phyloP scores from a whole-genome alignment of 768 basidiomycete species.

The Lentinula detonsa region DNA sequence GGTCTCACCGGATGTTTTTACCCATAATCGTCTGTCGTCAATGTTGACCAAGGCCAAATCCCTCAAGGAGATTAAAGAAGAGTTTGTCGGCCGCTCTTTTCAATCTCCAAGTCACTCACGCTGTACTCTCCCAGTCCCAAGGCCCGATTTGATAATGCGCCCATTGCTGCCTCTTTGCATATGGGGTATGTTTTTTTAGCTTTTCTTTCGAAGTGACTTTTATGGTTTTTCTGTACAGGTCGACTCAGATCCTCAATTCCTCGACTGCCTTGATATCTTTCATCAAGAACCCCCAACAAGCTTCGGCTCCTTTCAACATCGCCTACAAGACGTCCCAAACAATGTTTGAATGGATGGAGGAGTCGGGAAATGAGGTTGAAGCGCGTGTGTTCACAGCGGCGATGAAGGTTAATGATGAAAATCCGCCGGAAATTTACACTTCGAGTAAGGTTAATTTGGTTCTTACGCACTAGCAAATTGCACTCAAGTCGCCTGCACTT shows the following conservation, averaged over 20 bases:
- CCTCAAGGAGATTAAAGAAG: constrained; percentile 18
- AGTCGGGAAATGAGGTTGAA: constrained; percentile 21
- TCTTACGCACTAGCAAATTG: neutral
- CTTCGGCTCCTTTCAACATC: constrained; percentile 18
- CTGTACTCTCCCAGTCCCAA: constrained; percentile 11
- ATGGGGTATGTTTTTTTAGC: constrained; percentile 9
- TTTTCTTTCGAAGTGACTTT: neutral
- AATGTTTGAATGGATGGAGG: constrained; percentile 25
- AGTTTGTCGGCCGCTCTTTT: constrained; percentile 14
- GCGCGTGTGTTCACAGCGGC: constrained; percentile 22
- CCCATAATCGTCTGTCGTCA: constrained; percentile 28
- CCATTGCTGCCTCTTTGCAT: constrained; percentile 12
- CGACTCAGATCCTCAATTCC: neutral
- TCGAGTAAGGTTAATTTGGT: neutral
- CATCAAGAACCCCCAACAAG: constrained; percentile 5
- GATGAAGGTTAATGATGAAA: constrained; percentile 9
- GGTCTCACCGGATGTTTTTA: constrained; percentile 24
- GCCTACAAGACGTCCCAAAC: constrained; percentile 17
- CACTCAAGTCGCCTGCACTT: neutral
- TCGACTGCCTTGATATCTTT: neutral
- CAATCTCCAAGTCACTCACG: neutral
- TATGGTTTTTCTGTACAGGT: neutral
- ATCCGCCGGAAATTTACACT: neutral
- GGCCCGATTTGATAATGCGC: constrained; percentile 12
- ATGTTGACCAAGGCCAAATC: constrained; percentile 22